Conservation (phyloP, 192 early-diverging fungal species). For the Piromyces finnis region DNA sequence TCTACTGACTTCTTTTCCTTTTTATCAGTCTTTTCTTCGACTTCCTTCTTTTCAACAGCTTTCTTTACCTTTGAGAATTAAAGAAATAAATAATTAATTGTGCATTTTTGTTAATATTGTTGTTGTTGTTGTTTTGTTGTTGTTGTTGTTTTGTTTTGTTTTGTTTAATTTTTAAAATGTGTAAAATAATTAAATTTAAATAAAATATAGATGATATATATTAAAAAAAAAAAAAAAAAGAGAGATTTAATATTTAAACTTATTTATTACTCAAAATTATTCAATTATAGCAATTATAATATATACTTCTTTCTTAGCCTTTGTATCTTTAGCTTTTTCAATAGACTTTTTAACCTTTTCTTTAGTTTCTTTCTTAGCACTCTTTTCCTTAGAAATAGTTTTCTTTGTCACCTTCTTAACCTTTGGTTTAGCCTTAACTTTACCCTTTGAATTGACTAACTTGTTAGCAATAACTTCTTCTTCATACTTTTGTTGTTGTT, state of each 20-base stretch:
- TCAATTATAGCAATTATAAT: too few species aligned
- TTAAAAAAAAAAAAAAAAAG: too few species aligned
- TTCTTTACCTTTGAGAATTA: neutral
- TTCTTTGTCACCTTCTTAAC: neutral
- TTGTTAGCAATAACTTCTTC: neutral
- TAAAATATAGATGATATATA: too few species aligned
- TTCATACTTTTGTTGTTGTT: neutral
- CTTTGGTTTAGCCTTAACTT: neutral
- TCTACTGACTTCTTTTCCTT: neutral
- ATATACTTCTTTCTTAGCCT: neutral
- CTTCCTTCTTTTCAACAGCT: neutral
- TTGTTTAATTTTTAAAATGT: too few species aligned
- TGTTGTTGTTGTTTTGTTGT: too few species aligned
- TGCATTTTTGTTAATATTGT: too few species aligned
- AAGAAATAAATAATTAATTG: too few species aligned
- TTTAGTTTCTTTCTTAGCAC: neutral
- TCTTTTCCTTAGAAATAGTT: neutral
- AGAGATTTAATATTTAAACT: too few species aligned
- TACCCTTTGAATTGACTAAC: neutral
- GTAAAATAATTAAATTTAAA: too few species aligned
- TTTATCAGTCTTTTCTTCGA: neutral
- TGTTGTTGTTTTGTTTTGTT: too few species aligned
- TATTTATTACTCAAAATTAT: too few species aligned
- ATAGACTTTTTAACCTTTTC: neutral
- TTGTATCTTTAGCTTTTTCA: neutral